Percentiles rank a stretch among this genome's conserved stretches.
Conservation (phyloP, 129 eudicot species). For the Helianthus annuus region HanXRQr2.0-SUNRISE NC_035448.2:133616781-133617280, state of each 20-base stretch:
- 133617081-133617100: conserved; percentile 2
- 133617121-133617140: no score
- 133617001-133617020: conserved; percentile 25
- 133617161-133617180: no score
- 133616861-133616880: conserved; percentile 7
- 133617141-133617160: no score
- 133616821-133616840: neutral
- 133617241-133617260: no score
- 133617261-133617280: no score
- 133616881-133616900: conserved; percentile 21
- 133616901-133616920: neutral
- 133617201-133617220: no score
- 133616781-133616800: neutral
- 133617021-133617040: neutral
- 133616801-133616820: neutral
- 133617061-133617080: conserved; percentile 17
- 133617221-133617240: no score
- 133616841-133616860: neutral
- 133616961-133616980: conserved; percentile 16
- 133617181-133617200: no score
- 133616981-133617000: conserved; percentile 23
- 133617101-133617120: neutral
- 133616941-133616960: conserved; percentile 5
- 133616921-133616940: conserved; percentile 27
- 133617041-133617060: conserved; percentile 5